A percentile compares a stretch with the other conserved stretches of the same genome.
These are phyloP conservation scores for Xanthoconium purpureum DNA, from an alignment of 768 basidiomycete species.

Conservation along the genomic window DNA sequence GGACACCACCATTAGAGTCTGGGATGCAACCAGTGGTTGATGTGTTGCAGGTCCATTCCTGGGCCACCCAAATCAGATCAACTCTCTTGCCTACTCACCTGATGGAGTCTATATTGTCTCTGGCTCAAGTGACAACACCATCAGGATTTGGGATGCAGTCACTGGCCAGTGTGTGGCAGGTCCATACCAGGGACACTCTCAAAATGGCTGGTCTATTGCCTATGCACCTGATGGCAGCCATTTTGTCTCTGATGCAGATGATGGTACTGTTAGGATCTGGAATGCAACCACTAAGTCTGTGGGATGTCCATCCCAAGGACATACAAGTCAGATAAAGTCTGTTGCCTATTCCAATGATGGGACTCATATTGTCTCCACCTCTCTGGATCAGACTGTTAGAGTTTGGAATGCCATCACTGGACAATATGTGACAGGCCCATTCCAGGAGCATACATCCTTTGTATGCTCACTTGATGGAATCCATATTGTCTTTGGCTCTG, in stretches of 20 bases:
- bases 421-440: too few species aligned
- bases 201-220: neutral
- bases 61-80: neutral
- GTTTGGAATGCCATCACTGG: too few species aligned
- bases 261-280: neutral
- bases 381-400: too few species aligned
- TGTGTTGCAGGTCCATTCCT: too few species aligned
- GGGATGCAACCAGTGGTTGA: too few species aligned
- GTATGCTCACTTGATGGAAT: too few species aligned
- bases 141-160: neutral
- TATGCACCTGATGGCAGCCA: neutral
- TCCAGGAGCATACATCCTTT: too few species aligned
- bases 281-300: neutral
- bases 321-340: neutral
- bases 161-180: conserved; percentile 10
- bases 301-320: neutral
- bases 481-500: too few species aligned
- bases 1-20: too few species aligned
- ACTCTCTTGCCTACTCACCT: neutral
- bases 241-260: neutral
- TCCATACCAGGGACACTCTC: conserved; percentile 11
- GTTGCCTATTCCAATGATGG: conserved; percentile 7
- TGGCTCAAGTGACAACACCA: too few species aligned
- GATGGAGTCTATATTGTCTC: too few species aligned
- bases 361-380: neutral